A percentile compares a stretch with the other conserved stretches of the same genome.
Evolutionary conservation across 2,329 filamentous ascomycete genomes (phyloP).

Genomic region (Pseudogymnoascus sp.): DNA sequence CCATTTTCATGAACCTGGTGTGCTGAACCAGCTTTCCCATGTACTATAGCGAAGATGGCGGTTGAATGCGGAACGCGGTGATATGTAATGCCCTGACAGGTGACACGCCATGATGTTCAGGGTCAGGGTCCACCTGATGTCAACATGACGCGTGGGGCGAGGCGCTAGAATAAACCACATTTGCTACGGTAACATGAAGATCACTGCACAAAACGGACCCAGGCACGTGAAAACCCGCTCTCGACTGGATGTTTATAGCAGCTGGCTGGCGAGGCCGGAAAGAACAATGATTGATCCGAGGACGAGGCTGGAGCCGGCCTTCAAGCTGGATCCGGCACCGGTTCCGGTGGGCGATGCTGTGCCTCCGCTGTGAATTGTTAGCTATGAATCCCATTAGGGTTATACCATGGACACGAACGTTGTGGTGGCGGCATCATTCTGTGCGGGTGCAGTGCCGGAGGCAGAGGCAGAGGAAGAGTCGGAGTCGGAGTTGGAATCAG

Average conservation of each 20-base stretch:
- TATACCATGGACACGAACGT: constrained; percentile 6
- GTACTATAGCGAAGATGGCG: background rate
- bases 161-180: background rate
- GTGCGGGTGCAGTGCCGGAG: constrained; percentile 11
- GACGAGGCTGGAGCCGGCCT: background rate
- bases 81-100: background rate
- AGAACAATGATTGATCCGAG: constrained; percentile 4
- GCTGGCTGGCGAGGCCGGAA: constrained; percentile 9
- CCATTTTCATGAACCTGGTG: background rate
- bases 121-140: background rate
- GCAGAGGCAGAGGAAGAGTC: constrained; percentile 10
- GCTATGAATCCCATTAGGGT: background rate
- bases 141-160: background rate
- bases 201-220: background rate
- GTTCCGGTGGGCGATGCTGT: background rate
- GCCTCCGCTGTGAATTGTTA: background rate
- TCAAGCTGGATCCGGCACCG: constrained; percentile 6
- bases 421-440: constrained; percentile 8
- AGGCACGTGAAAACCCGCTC: background rate
- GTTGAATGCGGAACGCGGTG: background rate
- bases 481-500: constrained; percentile 12
- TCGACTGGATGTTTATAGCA: background rate
- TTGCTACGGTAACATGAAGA: background rate
- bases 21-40: background rate
- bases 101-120: background rate